Evolutionary conservation across 23 red algal genomes (phyloP), one percentile per base, ranked within the genome.

Genomic region (Chondrus crispus): DNA sequence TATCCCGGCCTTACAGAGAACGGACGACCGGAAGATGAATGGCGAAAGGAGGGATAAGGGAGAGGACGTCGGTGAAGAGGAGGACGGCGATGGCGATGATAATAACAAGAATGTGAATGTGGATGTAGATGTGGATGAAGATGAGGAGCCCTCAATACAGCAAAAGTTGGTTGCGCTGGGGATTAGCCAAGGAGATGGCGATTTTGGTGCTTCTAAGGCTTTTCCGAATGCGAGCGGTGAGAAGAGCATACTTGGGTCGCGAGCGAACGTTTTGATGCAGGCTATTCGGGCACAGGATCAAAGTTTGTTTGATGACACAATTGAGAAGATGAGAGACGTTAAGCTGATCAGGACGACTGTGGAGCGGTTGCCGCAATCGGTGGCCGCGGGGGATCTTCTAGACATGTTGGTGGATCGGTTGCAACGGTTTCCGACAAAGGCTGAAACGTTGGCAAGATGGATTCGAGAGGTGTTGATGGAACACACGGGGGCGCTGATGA

Each of bases 381-480:
- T 92, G 49, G 89, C 89, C 20, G 58, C 89, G 8, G 79, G 89
- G 13, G 76, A 38, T 1, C 60, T 82, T 42, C 60, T 92, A 29
- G 89, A 92, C 62, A 92, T 92, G 89, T 71, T 92, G 54, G 89
- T 92, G 62, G 64, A 82, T 43, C 89, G 89, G 28, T 33, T 92
- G 35, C 46, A 58, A 44, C 60, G 63, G 57, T 33, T 54, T 35
- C 89, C 89, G 58, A n/a, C 30, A 12, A 75, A 62, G 18, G 68
- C 76, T 41, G 77, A 82, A 5, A 35, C 47, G n/a, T 46, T 92
- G 29, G 24, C 72, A 55, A 51, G 6, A 22, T 92, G 89, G 89
- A 92, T 92, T 45, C 54, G 46, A 18, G 62, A 60, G 26, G 57
- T 92, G 29, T 45, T 92, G 30, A 83, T 82, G 11, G 89, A 92